These are phyloP conservation scores for Atalantia buxifolia DNA, from an alignment of 345 rosid species.

Conservation along the genomic window DNA sequence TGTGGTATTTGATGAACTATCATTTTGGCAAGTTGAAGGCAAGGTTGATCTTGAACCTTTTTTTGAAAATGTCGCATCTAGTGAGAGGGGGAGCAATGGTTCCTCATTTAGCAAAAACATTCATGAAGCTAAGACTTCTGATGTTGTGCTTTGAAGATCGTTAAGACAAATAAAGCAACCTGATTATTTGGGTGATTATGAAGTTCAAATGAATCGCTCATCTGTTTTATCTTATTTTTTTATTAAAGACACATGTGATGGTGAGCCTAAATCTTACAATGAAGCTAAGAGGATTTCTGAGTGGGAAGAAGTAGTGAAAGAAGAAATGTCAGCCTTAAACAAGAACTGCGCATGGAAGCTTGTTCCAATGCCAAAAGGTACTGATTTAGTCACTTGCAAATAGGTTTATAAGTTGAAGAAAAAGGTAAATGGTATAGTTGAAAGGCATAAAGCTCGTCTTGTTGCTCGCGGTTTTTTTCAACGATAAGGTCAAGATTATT, in stretches of 20 bases:
- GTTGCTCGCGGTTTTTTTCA: background rate
- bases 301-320: background rate
- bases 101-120: too few relatives aligned
- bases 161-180: too few relatives aligned
- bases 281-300: background rate
- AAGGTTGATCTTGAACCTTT: too few relatives aligned
- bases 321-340: background rate
- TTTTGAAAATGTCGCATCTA: too few relatives aligned
- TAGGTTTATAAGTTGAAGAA: background rate
- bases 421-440: background rate
- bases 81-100: too few relatives aligned
- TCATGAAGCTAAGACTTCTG: too few relatives aligned
- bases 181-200: too few relatives aligned
- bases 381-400: background rate
- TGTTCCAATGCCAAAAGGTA: background rate
- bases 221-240: background rate
- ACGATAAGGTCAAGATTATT: too few relatives aligned
- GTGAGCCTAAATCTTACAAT: background rate
- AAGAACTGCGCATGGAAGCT: background rate
- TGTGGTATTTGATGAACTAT: too few relatives aligned
- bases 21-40: too few relatives aligned
- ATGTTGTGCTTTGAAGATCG: too few relatives aligned
- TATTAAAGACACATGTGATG: background rate
- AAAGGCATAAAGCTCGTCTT: background rate
- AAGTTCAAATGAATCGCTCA: too few relatives aligned